Evolutionary conservation across 2,329 filamentous ascomycete species (phyloP), one percentile per base, ranked within the genome.

Genomic region (Kalmusia sp.): DNA sequence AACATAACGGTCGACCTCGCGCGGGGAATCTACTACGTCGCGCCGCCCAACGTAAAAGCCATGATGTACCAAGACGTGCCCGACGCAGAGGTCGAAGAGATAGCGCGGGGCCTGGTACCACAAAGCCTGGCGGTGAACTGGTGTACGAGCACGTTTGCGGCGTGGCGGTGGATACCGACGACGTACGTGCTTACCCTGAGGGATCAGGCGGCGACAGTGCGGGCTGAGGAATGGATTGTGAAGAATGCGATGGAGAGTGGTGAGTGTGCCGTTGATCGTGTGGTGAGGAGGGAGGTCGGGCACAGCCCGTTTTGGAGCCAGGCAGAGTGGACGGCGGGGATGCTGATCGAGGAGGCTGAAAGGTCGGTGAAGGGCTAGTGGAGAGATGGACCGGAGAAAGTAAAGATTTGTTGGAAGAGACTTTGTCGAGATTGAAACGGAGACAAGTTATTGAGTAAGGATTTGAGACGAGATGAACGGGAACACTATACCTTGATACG

Each of bases 101-200:
- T 55, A 4, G 24, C 28, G 2, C 35, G 45, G 21, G 28, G 22
- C 8, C 43, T 59, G 7, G 28, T 35, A 2, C 49, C 53, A 24
- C 56, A 57, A 21, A 54, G 49, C 25, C 31, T 59, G 4, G 43
- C 19, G 15, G n/a, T 30, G 3, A 54, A 51, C 15, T 57, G 43
- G 39, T 31, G 48, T n/a, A 49, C 51, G 24, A 59, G 51, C 9
- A 48, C 38, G 6, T 50, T 43, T 48, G 54, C 54, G 6, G 57
- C 57, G 7, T 59, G 57, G 57, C 37, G 51, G n/a, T 34, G 33
- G 35, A 54, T 59, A 17, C 47, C 50, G 2, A 57, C 19, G 14
- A 46, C 30, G 9, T 46, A 46, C 45, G 34, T 57, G 0, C 21
- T 53, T 1, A 48, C 44, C 17, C 21, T 48, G 15, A 30, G 51